Evolutionary conservation across 2,329 filamentous ascomycete genomes (phyloP), one percentile per base, ranked within the genome.

Genomic region (Ilyonectria destructans): DNA sequence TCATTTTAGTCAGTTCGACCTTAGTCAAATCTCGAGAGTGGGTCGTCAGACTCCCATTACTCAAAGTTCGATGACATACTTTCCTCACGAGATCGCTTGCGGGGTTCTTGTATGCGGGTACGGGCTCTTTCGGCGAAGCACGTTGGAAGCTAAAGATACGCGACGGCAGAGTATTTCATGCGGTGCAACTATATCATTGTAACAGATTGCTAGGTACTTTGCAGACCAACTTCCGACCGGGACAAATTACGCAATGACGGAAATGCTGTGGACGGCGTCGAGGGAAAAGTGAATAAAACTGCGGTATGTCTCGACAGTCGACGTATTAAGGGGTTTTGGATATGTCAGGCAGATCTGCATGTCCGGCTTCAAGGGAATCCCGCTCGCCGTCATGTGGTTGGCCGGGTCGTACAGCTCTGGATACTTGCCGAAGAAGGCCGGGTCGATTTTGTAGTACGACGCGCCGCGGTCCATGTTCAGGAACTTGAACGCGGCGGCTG

Each of bases 271-370:
- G 15, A 69, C 68, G 0, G 77, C 77, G 23, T 79, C 77, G 7
- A 79, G 26, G 4, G 77, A 78, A 62, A 79, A 79, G 46, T 79
- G 72, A 45, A 79, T 79, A 15, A 79, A 79, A 35, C 77, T 79
- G 23, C 77, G 74, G 58, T 79, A 79, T 0, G 77, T 79, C 63
- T 77, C 75, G 19, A 79, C 75, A 1, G 72, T 79, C 1, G 73
- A 68, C 1, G 66, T n/a, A 29, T 78, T 74, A 4, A 79, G 72
- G 5, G 75, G 78, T 23, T 70, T 74, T 1, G 78, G 78, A 21
- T 77, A 79, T 0, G 77, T 80, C 7, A 80, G 68, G 8, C 74
- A 77, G 31, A 72, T 74, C 55, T 80, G 76, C 10, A 71, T 51
- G 29, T 75, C 71, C 4, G 76, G 76, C 55, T 75, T 78, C 10